phyloP scores from a whole-genome alignment of 179 eudicot genomes.

The Spergularia azorica region DNA sequence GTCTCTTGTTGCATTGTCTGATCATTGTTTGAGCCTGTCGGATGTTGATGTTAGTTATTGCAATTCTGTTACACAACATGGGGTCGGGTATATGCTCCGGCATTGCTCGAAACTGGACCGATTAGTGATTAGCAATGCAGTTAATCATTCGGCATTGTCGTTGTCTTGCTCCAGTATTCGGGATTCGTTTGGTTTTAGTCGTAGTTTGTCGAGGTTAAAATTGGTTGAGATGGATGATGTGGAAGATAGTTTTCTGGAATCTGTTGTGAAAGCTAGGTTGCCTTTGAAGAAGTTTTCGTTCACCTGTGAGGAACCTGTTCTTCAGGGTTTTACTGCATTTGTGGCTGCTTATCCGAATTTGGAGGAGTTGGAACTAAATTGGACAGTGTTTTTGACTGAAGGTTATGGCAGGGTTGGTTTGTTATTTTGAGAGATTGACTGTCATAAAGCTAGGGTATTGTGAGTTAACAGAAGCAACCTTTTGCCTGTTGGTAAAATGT shows the following conservation, averaged over 20 bases:
- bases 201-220: not conserved
- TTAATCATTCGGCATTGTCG: not conserved
- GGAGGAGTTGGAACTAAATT: not conserved
- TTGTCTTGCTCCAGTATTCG: not conserved
- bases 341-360: not conserved
- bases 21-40: not conserved
- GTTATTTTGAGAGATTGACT: not conserved
- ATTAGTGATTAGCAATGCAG: too few relatives aligned
- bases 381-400: not conserved
- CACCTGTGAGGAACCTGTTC: too few relatives aligned
- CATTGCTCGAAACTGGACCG: too few relatives aligned
- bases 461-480: not conserved
- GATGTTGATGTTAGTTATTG: not conserved
- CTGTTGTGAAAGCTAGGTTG: not conserved
- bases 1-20: not conserved
- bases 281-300: not conserved
- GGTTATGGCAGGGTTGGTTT: not conserved
- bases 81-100: not conserved
- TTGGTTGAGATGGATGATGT: not conserved
- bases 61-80: not conserved
- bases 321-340: not conserved
- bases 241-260: not conserved
- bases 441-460: not conserved
- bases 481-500: not conserved
- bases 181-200: not conserved